These are phyloP conservation scores for Ceratocystis huliohia DNA, from an alignment of 2,329 filamentous ascomycete genomes.

Conservation along the genomic window DNA sequence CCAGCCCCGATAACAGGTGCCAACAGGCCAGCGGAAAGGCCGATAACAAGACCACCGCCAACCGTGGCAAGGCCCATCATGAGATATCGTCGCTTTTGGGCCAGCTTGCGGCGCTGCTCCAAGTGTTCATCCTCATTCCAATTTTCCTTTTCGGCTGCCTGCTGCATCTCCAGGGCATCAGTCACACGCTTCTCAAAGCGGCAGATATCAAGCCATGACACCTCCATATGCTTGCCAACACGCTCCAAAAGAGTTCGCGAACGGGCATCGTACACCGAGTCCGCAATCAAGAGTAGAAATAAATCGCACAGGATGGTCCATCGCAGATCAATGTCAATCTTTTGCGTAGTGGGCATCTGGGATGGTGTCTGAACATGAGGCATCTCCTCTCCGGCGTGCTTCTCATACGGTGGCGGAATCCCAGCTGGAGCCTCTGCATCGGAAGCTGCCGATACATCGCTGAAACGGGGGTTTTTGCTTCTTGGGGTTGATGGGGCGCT, in stretches of 20 bases:
- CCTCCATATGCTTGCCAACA: slow-evolving; percentile 66
- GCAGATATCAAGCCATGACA: slow-evolving; percentile 86
- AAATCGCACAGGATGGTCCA: slow-evolving; percentile 97
- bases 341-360: slow-evolving; percentile 65
- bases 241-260: slow-evolving; percentile 73
- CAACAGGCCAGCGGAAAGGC: slow-evolving; percentile 78
- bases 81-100: slow-evolving; percentile 70
- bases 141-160: slow-evolving; percentile 83
- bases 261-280: slow-evolving; percentile 81
- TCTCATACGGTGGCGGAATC: slow-evolving; percentile 47
- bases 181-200: slow-evolving; percentile 95
- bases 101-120: slow-evolving; percentile 68
- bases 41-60: slow-evolving; percentile 87
- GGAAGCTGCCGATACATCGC: slow-evolving; percentile 22
- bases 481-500: slow-evolving; percentile 16
- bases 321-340: slow-evolving; percentile 86
- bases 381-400: slow-evolving; percentile 55
- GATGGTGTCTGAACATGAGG: slow-evolving; percentile 72
- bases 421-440: slow-evolving; percentile 36
- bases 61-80: slow-evolving; percentile 97
- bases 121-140: slow-evolving; percentile 97
- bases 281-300: slow-evolving; percentile 91
- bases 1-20: slow-evolving; percentile 91
- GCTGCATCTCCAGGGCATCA: slow-evolving; percentile 94
- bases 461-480: slow-evolving; percentile 15